phyloP scores from a whole-genome alignment of 2,329 filamentous ascomycete species.

The Ascochyta pisi region DNA sequence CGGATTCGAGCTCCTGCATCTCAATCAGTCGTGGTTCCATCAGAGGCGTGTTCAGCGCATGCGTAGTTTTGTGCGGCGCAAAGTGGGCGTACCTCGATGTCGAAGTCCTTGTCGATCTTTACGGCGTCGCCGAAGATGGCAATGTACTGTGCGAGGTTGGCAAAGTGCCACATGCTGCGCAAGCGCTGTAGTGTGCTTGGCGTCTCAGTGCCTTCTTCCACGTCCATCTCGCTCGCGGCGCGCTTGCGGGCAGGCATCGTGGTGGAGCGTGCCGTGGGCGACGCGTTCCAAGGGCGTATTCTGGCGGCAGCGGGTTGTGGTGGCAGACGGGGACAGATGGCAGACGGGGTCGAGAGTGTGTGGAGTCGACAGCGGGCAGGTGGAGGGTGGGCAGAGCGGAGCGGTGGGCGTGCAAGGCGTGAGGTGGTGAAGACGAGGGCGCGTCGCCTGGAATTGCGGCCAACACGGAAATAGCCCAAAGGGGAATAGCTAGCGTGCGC shows the following conservation, averaged over 20 bases:
- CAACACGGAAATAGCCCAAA: conserved; percentile 8
- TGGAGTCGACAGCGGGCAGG: conserved; percentile 3
- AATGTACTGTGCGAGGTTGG: conserved; percentile 92
- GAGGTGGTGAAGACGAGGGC: conserved; percentile 14
- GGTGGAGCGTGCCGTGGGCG: conserved; percentile 38
- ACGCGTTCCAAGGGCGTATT: conserved; percentile 37
- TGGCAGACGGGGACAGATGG: neutral
- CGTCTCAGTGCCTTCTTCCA: conserved; percentile 54
- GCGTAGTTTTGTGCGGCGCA: conserved; percentile 27
- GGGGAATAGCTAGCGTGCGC: neutral
- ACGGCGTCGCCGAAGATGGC: conserved; percentile 86
- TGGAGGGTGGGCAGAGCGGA: neutral
- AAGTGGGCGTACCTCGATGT: conserved; percentile 75
- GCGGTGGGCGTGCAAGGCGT: conserved; percentile 12
- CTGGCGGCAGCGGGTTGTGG: neutral
- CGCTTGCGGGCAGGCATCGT: conserved; percentile 50
- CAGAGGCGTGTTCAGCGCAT: conserved; percentile 19
- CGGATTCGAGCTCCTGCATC: conserved; percentile 80
- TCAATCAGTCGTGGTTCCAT: conserved; percentile 36
- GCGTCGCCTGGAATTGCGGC: conserved; percentile 17
- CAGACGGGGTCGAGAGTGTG: neutral
- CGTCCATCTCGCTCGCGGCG: conserved; percentile 61
- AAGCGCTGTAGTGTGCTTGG: conserved; percentile 66
- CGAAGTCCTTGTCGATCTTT: conserved; percentile 87
- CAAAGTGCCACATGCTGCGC: conserved; percentile 94